Conservation (phyloP, 345 rosid species). For the Syzygium aromaticum region DNA sequence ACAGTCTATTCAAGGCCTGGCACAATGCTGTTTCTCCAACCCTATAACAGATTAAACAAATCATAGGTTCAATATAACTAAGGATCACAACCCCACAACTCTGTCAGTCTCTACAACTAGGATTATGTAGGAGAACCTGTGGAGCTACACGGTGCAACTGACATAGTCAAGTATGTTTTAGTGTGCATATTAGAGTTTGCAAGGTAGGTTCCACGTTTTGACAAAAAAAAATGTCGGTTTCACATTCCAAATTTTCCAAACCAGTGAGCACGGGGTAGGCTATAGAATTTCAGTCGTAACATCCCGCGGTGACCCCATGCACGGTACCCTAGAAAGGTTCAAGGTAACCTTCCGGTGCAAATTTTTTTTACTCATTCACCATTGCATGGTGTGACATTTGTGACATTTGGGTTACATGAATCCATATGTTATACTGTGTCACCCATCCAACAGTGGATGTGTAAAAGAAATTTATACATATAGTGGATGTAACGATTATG, state of each 20-base stretch:
- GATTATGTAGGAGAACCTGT: neutral
- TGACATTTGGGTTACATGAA: neutral
- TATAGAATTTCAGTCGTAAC: neutral
- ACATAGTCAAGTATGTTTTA: neutral
- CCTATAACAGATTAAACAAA: neutral
- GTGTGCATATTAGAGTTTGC: neutral
- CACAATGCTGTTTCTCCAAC: neutral
- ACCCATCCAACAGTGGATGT: neutral
- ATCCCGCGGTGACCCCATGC: neutral
- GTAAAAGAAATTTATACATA: neutral
- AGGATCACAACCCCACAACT: neutral
- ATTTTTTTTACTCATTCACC: neutral
- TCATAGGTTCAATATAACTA: neutral
- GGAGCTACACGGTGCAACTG: neutral
- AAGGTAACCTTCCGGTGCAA: neutral
- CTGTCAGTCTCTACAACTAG: neutral
- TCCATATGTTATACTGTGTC: too few relatives aligned
- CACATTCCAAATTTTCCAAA: too few relatives aligned
- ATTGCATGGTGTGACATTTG: neutral
- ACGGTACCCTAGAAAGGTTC: neutral
- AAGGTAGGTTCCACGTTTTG: neutral
- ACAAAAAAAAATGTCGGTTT: too few relatives aligned
- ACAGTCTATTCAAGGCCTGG: neutral
- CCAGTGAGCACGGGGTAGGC: too few relatives aligned
- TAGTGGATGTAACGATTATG: neutral